Evolutionary conservation across 306 rosid genomes (phyloP), one percentile per base, ranked within the genome.

Genomic region (Cucumis melo): DNA sequence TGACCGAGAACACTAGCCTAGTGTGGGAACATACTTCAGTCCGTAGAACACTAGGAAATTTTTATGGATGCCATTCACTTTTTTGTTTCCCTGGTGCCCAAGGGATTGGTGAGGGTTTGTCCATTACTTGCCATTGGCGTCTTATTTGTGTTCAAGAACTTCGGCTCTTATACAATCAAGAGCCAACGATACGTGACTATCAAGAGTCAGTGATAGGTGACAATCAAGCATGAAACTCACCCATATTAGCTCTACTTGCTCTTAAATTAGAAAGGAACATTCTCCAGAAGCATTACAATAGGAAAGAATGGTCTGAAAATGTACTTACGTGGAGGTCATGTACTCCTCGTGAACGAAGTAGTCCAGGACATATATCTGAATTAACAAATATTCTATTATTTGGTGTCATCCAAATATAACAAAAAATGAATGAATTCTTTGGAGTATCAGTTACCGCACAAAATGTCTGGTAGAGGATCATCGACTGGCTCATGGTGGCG

Each of bases 301-400:
- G 62, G 39, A 15, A 32, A 70, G 66, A 75, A 9, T 24, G 24
- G 16, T 16, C 63, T 36, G 73, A 68, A 66, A 77, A 80, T 78
- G 73, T 65, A 85, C 97, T 89, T 86, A 93, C 97, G 99, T 92
- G 78, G 99, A 94, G 83, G 99, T 92, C 97, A 94, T 92, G 88
- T 90, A 92, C 82, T 92, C 99, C 86, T 94, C 99, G 75, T 92
- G 83, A 70, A 92, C 80, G 81, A 92, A 94, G 85, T 94, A 94
- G 85, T 94, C 98, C 81, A 92, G 75, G 80, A 92, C 89, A 86
- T 92, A 94, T 54, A 94, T 71, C 98, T 94, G 92, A 62, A 81
- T 81, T 29, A 80, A 77, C 39, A 82, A 7, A 50, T 8, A 79
- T 13, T 39, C 59, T 79, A 19, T 29, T 41, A 81, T 72, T 32